Percentiles rank a stretch among this genome's conserved stretches.
Evolutionary conservation across 2,329 filamentous ascomycete genomes (phyloP).

Genomic region (Ophiostoma perfectum): DNA sequence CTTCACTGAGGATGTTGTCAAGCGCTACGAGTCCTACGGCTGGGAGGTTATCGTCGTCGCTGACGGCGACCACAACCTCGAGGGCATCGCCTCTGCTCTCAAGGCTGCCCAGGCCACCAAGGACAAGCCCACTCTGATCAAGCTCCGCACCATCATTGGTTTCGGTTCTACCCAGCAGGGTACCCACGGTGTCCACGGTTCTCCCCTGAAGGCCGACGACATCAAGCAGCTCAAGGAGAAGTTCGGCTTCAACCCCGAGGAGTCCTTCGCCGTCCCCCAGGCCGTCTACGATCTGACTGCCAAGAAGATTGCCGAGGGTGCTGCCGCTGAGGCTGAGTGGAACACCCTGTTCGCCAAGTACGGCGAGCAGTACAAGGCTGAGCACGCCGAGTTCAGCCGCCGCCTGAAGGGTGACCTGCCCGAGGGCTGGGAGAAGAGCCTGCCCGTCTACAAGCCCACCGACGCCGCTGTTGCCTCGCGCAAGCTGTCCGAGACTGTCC

Average conservation of each 20-base stretch:
- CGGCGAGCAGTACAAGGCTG: constrained; percentile 65
- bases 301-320: constrained; percentile 79
- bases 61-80: constrained; percentile 84
- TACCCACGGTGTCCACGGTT: constrained; percentile 92
- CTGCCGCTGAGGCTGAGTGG: constrained; percentile 89
- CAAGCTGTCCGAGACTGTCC: constrained; percentile 92
- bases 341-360: constrained; percentile 90
- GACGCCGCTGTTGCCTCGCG: constrained; percentile 85
- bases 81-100: constrained; percentile 82
- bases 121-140: constrained; percentile 95
- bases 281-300: constrained; percentile 87
- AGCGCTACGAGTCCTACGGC: constrained; percentile 94
- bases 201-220: constrained; percentile 91
- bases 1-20: constrained; percentile 93
- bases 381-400: constrained; percentile 75
- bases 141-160: constrained; percentile 94
- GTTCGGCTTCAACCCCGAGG: constrained; percentile 92
- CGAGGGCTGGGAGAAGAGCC: constrained; percentile 90
- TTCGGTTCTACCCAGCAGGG: constrained; percentile 91
- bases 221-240: constrained; percentile 88
- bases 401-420: constrained; percentile 79
- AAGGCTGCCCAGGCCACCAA: constrained; percentile 78
- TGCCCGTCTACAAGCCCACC: constrained; percentile 82
- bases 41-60: constrained; percentile 85
- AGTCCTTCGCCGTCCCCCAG: constrained; percentile 90